These are phyloP conservation scores for Plasmodium gonderi DNA, from an alignment of 169 alveolate species.

Conservation along the genomic window DNA sequence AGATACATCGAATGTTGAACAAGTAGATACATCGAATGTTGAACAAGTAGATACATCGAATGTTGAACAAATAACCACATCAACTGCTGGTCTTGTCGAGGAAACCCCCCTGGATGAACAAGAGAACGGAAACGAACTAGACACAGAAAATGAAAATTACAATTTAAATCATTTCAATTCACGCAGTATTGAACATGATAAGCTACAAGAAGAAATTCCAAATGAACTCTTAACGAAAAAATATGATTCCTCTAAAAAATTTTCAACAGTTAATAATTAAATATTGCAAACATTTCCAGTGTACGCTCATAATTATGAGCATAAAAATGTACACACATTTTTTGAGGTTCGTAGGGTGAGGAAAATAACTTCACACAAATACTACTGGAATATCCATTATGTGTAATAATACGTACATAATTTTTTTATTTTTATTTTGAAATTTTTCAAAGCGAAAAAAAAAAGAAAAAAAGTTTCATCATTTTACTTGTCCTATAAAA, in stretches of 20 bases:
- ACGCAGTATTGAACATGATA: conserved; percentile 66
- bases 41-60: no score
- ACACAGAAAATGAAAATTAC: conserved; percentile 41
- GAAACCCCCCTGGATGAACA: not conserved
- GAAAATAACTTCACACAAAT: not conserved
- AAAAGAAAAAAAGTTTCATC: conserved; percentile 2
- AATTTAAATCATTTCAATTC: conserved; percentile 54
- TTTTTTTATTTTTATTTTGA: conserved; percentile 4
- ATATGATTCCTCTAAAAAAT: conserved; percentile 29
- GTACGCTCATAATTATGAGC: not conserved
- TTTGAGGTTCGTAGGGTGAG: no score
- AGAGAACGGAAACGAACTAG: not conserved
- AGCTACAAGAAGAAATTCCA: conserved; percentile 61
- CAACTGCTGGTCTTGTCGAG: not conserved
- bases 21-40: not conserved
- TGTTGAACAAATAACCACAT: no score
- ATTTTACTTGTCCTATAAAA: conserved; percentile 14
- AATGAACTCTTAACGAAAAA: conserved; percentile 33
- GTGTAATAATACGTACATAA: not conserved
- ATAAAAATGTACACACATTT: not conserved
- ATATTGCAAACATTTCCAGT: not conserved
- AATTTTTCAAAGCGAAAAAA: not conserved
- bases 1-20: not conserved
- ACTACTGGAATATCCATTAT: not conserved
- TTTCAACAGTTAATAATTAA: not conserved